Percentiles rank a stretch among this genome's conserved stretches.
Evolutionary conservation across 2,329 filamentous ascomycete genomes (phyloP).

Genomic region (Sordariomycetes sp.): DNA sequence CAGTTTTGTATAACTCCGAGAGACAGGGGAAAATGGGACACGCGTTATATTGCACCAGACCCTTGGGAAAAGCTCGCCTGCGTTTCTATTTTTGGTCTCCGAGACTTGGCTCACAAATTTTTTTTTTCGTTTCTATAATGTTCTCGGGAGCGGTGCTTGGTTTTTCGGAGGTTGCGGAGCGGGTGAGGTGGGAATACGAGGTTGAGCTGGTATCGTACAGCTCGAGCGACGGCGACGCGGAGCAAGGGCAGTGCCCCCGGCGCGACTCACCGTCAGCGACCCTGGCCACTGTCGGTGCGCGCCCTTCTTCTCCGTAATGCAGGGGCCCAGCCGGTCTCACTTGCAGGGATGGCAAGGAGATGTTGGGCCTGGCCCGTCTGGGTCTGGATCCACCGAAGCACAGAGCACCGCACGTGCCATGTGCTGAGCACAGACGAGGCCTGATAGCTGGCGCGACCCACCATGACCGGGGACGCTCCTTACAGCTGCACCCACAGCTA

Average conservation of each 20-base stretch:
- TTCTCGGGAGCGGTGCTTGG: neutral
- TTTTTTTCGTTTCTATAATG: neutral
- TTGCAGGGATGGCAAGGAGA: neutral
- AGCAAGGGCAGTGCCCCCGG: neutral
- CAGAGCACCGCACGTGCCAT: neutral
- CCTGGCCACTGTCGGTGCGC: neutral
- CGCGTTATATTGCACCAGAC: neutral
- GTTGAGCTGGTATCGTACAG: neutral
- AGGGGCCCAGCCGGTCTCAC: neutral
- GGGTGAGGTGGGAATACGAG: neutral
- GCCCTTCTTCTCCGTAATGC: neutral
- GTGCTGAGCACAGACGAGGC: neutral
- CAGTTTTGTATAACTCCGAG: neutral
- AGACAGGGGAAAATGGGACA: neutral
- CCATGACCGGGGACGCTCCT: too few relatives aligned
- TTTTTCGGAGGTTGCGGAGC: neutral
- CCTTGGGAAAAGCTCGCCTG: neutral
- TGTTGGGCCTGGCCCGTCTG: neutral
- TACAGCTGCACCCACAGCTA: neutral
- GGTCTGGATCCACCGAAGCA: neutral
- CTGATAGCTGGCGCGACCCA: neutral
- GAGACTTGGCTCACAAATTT: neutral
- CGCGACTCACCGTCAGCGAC: neutral
- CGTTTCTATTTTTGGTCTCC: neutral
- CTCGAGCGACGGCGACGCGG: neutral